These are phyloP conservation scores for Tetrastigma voinierianum DNA, from an alignment of 164 flowering plant species.

Conservation along the genomic window DNA sequence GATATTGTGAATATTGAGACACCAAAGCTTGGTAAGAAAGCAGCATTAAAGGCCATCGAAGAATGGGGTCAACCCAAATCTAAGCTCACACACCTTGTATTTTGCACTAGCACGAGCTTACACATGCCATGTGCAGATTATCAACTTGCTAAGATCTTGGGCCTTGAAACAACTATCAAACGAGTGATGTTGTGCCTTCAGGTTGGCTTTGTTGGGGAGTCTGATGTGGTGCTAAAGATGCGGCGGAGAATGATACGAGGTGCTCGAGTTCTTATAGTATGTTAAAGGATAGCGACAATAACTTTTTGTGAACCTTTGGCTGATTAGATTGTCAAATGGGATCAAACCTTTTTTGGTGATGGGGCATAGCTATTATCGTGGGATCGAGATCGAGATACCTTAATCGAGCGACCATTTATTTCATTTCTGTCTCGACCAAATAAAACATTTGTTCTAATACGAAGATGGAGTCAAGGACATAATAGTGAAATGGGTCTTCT, in stretches of 20 bases:
- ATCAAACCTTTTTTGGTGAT: not conserved
- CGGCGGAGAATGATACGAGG: conserved; percentile 11
- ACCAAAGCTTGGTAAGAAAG: conserved; percentile 8
- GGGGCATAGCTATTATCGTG: too few relatives aligned
- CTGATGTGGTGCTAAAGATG: conserved; percentile 11
- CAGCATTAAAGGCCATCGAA: conserved; percentile 5
- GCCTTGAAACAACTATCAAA: conserved; percentile 1
- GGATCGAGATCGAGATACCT: not conserved
- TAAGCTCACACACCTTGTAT: conserved; percentile 4
- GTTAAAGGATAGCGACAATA: not conserved
- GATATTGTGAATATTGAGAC: not conserved
- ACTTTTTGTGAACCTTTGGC: conserved; percentile 1
- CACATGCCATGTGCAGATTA: conserved; percentile 11
- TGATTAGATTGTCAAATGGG: not conserved
- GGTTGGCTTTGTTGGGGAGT: not conserved
- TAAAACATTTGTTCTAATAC: conserved; percentile 3
- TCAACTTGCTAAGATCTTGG: conserved; percentile 2
- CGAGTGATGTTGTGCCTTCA: conserved; percentile 8
- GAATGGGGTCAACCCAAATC: conserved; percentile 17
- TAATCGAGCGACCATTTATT: not conserved
- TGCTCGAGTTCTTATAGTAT: conserved; percentile 7
- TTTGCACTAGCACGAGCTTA: not conserved
- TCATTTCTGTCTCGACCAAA: not conserved
- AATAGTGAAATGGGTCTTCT: conserved; percentile 2
- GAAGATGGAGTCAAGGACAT: not conserved